Evolutionary conservation across 1,284 basidiomycete species (phyloP), one percentile per base, ranked within the genome.

Genomic region (Fomitopsis palustris): DNA sequence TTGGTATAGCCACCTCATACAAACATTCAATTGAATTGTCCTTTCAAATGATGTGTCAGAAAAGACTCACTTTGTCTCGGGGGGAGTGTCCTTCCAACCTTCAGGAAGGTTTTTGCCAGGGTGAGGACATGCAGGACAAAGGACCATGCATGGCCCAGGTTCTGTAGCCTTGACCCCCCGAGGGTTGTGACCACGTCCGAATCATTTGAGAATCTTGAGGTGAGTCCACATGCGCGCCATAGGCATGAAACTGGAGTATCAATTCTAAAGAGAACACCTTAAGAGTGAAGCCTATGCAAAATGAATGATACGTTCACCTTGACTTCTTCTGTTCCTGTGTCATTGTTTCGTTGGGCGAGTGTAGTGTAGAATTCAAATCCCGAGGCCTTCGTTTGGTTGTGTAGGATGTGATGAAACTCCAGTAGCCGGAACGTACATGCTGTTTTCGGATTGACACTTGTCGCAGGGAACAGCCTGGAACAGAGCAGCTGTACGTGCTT

Each of bases 101-200:
- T 62, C 42, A 0, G 72, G 72, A 2, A 74, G 58, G 59, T 74
- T 74, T 19, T 66, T 53, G 0, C 61, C 66, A 0, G 65, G 68
- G 5, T 63, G 64, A 2, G 72, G 73, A 59, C 73, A 74, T 2
- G 71, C 71, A 8, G 65, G 66, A 54, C 72, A 74, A 1, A 38
- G 47, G 3, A 73, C 61, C 3, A 68, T 69, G 14, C 68, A 59
- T 19, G 59, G 60, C 2, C 72, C 72, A 0, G 39, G 39, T 6
- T 49, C 21, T 0, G 68, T 70, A 0, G 41, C 59, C 0, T 14
- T 33, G 8, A 67, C 54, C 0, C 67, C 68, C 5, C 49, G 42
- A 1, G 65, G 57, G 33, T 59, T 55, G 53, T 70, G 63, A 0
- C 63, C 65, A 1, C 66, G 62, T 0, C 67, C 70, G 2, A 54